Percentiles rank a stretch among this genome's conserved stretches.
Evolutionary conservation across 1,284 basidiomycete species (phyloP).

Genomic region (Leccinum ambiguum): DNA sequence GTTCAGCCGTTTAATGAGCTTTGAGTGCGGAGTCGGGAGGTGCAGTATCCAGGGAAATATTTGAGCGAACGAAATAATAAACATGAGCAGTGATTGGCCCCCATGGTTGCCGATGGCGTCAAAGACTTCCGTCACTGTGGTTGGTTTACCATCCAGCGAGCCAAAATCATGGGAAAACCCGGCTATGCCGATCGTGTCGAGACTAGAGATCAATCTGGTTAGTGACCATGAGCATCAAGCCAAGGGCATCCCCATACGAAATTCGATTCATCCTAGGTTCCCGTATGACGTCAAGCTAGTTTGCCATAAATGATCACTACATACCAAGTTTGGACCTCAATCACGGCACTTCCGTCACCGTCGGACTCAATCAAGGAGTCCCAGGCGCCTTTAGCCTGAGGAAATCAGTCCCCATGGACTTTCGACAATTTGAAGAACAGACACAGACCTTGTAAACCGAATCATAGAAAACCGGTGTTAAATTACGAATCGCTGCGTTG

Average conservation of each 20-base stretch:
- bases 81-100: conserved; percentile 26
- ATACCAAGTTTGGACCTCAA: conserved; percentile 49
- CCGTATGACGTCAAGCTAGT: not conserved
- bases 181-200: conserved; percentile 60
- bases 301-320: not conserved
- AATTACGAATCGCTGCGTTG: conserved; percentile 41
- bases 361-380: conserved; percentile 43
- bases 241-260: conserved; percentile 35
- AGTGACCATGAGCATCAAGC: conserved; percentile 14
- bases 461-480: conserved; percentile 47
- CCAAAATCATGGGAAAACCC: conserved; percentile 62
- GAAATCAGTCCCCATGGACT: not conserved
- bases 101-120: conserved; percentile 35
- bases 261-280: conserved; percentile 49
- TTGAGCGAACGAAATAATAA: conserved; percentile 41
- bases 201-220: conserved; percentile 37
- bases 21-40: conserved; percentile 42
- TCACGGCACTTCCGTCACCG: conserved; percentile 31
- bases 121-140: conserved; percentile 47
- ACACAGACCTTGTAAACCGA: conserved; percentile 32
- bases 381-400: conserved; percentile 46
- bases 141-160: conserved; percentile 46
- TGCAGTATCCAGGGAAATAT: conserved; percentile 43
- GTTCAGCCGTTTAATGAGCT: conserved; percentile 38
- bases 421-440: not conserved